Base-by-base conservation (phyloP, 495 filamentous ascomycete species). In the Parachaetomium inaequale region DNA sequence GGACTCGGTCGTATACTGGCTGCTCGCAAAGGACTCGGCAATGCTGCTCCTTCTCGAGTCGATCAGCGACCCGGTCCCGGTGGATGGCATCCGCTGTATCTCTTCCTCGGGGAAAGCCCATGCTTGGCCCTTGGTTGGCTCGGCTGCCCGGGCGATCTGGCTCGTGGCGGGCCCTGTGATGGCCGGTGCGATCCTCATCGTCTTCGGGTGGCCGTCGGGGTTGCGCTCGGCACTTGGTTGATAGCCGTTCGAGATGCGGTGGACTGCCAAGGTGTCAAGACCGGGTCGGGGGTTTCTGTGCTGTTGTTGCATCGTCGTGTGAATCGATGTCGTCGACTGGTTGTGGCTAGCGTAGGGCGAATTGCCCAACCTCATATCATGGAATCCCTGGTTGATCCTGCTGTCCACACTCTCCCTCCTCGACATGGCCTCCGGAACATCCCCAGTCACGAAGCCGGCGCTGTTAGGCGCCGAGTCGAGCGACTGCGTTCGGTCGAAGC, bases 81-180 rank as follows among this genome's bases (percentile, higher is more conserved):
- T 61, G 4, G 79, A 75, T 3, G 79, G 78, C 38, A 78, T 42
- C 43, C 74, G 66, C 42, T 78, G 74, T 7, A 87, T 83, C 47
- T 89, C 88, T 31, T 90, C 88, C 66, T 92, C 88, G 0, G 89
- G 89, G 68, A 93, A 92, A 38, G 89, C 89, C 77, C 90, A 93
- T 0, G 89, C 87, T 69, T 91, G 86, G 73, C 89, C 89, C 63
- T 89, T 90, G 17, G 88, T 92, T 10, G 89, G 89, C 55, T 90
- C 87, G 56, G 89, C 87, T 4, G 89, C 89, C 61, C 89, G 87
- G 61, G 90, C 90, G 66, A 92, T 89, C 50, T 85, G 87, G 46
- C 86, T 85, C n/a, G 83, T 85, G 15, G 88, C 86, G 57, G 90
- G 90, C 12, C 88, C 88, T 1, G 85, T 89, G 62, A 92, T 93